Evolutionary conservation across 164 flowering plant species (phyloP), one percentile per base, ranked within the genome.

Genomic region (Taxillus chinensis): DNA sequence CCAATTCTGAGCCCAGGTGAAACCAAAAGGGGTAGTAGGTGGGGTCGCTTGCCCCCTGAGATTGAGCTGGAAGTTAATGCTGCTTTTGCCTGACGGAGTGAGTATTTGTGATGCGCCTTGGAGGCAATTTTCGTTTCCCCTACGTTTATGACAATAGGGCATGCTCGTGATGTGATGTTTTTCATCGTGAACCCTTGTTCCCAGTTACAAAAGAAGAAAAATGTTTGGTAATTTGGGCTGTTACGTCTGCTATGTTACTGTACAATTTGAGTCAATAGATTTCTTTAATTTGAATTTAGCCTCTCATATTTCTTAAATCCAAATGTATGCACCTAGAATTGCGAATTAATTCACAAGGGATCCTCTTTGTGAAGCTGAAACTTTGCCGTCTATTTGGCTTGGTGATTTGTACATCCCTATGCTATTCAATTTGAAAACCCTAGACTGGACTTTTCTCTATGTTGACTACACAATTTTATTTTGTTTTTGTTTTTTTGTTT

Each of bases 11-110:
- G 27, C 27, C 27, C 27, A 27, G 27, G 27, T 27, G 27, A 27
- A 27, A 27, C 27, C 27, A 27, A 27, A 27, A 2, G 27, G 27
- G n/a, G n/a, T n/a, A n/a, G 27, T 27, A 27, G 27, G 27, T 27
- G 27, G 27, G 27, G 27, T 27, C 27, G 27, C 27, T 27, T 27
- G 27, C 27, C 27, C 27, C 27, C 27, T 27, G 62, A 48, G 72
- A 60, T 68, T 58, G 68, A 73, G 73, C 77, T 77, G 78, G 72
- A 74, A 62, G 71, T 27, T 27, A 27, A 76, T 67, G 68, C 70
- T 66, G 10, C 63, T 53, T 46, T 3, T 55, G 63, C 43, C 9
- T 8, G 58, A 9, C 63, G 52, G 38, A 48, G 51, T 57, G 54
- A 40, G 14, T 41, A 39, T 17, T 41, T 51, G 5, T 59, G 41